Evolutionary conservation across 805 yeast genomes (phyloP), one percentile per base, ranked within the genome.

Genomic region (Nakazawaea wickerhamii): DNA sequence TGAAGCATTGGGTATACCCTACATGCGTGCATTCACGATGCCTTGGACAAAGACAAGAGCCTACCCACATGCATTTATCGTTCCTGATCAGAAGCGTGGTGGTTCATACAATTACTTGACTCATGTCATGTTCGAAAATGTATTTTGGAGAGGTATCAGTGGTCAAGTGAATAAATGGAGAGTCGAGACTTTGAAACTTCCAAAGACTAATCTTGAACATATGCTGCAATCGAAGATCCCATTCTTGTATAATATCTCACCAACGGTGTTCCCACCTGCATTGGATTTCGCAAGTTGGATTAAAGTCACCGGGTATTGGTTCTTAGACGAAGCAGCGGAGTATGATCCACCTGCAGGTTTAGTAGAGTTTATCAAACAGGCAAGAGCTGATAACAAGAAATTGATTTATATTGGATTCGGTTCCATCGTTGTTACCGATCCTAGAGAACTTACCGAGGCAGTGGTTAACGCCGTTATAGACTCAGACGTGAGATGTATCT

Each of bases 21-120:
- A 91, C 58, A 84, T 86, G 67, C 71, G 97, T 53, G 97, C 97
- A 0, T 91, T 91, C 58, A 91, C 98, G 0, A 91, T 91, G 98
- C 98, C 98, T 0, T 91, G 98, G 98, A 87, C 97, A 0, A 66
- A 95, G 47, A 90, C 98, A 1, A 71, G 95, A 51, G 95, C 96
- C 0, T 91, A 91, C 57, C 97, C 97, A 1, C 97, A 91, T 67
- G 97, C 98, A 0, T 89, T 91, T 50, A 79, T 90, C 57, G 95
- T 87, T 6, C 96, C 98, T 0, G 96, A 89, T 47, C 95, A 86
- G 61, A 87, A 84, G 56, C 75, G 84, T 58, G 96, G 96, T 9
- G 96, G 97, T 3, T 83, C 90, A 8, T 91, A 91, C 63, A 91
- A 91, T 57, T 86, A 87, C 55, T 68, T 91, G 64, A 89, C 97